phyloP scores from a whole-genome alignment of 257 asterid species.

The Solanum verrucosum region DNA sequence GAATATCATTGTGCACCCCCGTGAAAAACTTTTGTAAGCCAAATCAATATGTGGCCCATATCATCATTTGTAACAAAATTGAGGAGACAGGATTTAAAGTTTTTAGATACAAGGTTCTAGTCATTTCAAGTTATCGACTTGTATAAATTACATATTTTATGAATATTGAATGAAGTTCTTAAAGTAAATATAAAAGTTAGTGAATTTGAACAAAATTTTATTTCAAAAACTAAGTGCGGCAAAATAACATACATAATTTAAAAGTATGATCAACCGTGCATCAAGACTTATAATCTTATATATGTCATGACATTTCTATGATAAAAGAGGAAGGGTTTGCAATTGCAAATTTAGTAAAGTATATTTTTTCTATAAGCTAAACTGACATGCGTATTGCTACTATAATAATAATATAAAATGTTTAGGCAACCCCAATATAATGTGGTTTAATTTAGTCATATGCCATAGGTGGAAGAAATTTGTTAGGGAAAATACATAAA shows the following conservation, averaged over 20 bases:
- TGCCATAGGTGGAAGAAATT: conserved; percentile 5
- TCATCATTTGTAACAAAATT: neutral
- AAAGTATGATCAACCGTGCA: neutral
- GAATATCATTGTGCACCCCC: neutral
- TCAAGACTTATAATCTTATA: too few species aligned
- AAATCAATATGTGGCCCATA: neutral
- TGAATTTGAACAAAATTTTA: neutral
- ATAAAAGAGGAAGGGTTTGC: neutral
- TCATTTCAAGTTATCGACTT: neutral
- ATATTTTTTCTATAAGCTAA: neutral
- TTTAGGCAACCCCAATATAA: conserved; percentile 17
- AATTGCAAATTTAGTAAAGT: neutral
- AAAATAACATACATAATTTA: neutral
- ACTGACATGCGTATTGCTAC: neutral
- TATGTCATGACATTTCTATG: neutral
- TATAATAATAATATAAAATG: neutral
- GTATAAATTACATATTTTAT: neutral
- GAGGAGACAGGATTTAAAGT: accelerated
- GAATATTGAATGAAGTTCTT: neutral
- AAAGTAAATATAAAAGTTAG: neutral
- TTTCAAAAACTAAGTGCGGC: neutral
- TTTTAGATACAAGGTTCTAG: neutral
- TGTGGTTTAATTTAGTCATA: neutral
- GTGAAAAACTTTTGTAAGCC: neutral
- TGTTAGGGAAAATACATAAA: neutral